A percentile compares a stretch with the other conserved stretches of the same genome.
phyloP scores from a whole-genome alignment of 2,329 filamentous ascomycete genomes.

The Exophiala sideris region DNA sequence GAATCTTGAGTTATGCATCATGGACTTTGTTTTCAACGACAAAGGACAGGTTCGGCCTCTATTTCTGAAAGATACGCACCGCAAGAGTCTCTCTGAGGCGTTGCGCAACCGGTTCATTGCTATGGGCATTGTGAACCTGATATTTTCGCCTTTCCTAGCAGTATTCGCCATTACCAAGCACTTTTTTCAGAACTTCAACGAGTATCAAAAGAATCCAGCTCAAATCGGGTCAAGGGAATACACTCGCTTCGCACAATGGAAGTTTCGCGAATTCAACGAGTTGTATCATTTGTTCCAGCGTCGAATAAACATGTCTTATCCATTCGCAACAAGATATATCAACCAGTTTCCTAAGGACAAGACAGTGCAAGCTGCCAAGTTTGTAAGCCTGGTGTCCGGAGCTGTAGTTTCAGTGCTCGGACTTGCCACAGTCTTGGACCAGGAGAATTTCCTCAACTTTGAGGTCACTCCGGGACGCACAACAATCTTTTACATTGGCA shows the following conservation, averaged over 20 bases:
- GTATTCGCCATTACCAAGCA: slow-evolving; percentile 82
- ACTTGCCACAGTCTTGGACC: slow-evolving; percentile 79
- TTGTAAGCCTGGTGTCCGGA: slow-evolving; percentile 82
- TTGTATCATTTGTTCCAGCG: slow-evolving; percentile 87
- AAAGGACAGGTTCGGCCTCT: slow-evolving; percentile 81
- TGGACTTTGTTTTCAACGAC: slow-evolving; percentile 91
- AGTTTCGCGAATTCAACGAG: slow-evolving; percentile 97
- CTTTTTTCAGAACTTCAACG: slow-evolving; percentile 93
- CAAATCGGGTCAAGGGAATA: slow-evolving; percentile 86
- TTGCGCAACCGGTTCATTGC: slow-evolving; percentile 75
- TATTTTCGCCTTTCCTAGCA: slow-evolving; percentile 84
- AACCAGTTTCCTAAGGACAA: slow-evolving; percentile 97
- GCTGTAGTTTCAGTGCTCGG: slow-evolving; percentile 82
- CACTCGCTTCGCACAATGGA: slow-evolving; percentile 93
- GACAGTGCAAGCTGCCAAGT: slow-evolving; percentile 77
- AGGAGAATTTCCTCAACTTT: slow-evolving; percentile 85
- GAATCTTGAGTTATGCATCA: slow-evolving; percentile 84
- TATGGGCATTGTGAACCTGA: slow-evolving; percentile 78
- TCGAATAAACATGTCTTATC: slow-evolving; percentile 88
- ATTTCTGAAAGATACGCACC: slow-evolving; percentile 79
- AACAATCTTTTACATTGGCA: slow-evolving; percentile 82
- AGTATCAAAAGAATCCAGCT: slow-evolving; percentile 91
- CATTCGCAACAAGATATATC: slow-evolving; percentile 86
- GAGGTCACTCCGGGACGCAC: slow-evolving; percentile 87
- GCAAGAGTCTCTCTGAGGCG: slow-evolving; percentile 72